These are phyloP conservation scores for Naganishia cerealis DNA, from an alignment of 1,284 basidiomycete species.

Conservation along the genomic window DNA sequence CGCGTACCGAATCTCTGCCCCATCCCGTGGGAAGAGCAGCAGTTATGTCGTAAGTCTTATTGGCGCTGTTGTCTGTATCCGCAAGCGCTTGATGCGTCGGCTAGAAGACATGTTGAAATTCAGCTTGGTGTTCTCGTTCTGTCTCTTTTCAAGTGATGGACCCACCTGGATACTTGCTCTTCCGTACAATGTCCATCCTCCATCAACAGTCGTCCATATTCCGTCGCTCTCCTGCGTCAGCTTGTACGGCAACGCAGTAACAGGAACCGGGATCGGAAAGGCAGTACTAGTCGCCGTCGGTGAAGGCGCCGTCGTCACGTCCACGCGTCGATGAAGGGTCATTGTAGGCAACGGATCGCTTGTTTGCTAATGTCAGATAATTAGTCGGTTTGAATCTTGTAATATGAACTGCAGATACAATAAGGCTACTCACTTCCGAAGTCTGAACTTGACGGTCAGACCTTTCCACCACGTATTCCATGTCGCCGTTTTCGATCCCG, in stretches of 20 bases:
- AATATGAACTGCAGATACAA: background rate
- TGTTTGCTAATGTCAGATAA: background rate
- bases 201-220: slow-evolving; percentile 40
- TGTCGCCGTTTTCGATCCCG: background rate
- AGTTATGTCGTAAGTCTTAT: slow-evolving; percentile 6
- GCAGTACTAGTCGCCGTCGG: background rate
- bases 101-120: background rate
- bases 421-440: slow-evolving; percentile 14
- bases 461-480: background rate
- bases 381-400: background rate
- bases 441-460: background rate
- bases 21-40: slow-evolving; percentile 38
- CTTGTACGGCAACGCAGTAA: slow-evolving; percentile 43
- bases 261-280: slow-evolving; percentile 27
- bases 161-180: slow-evolving; percentile 36
- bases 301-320: background rate
- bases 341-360: slow-evolving; percentile 8
- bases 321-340: slow-evolving; percentile 1
- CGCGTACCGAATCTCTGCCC: slow-evolving; percentile 44
- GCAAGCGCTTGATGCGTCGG: slow-evolving; percentile 11
- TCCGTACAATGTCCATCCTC: slow-evolving; percentile 46
- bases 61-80: slow-evolving; percentile 3
- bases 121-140: background rate
- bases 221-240: slow-evolving; percentile 41
- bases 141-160: background rate